These are phyloP conservation scores for Polytolypa hystricis DNA, from an alignment of 2,329 filamentous ascomycete genomes.

Conservation along the genomic window DNA sequence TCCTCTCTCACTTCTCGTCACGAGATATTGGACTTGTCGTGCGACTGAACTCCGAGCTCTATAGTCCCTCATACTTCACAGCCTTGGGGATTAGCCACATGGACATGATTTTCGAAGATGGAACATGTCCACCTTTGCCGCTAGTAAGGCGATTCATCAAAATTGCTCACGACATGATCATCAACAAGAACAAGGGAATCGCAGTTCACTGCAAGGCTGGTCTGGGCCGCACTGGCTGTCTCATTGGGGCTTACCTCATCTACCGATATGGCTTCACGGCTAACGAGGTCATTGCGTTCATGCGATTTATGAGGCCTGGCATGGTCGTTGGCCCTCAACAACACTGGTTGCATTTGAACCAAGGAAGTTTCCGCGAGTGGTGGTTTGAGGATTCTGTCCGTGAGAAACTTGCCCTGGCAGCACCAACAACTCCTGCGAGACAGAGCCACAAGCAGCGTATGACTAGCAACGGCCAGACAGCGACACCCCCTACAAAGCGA, in stretches of 20 bases:
- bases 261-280: conserved; percentile 96
- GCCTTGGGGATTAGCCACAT: conserved; percentile 88
- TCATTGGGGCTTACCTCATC: conserved; percentile 95
- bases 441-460: conserved; percentile 47
- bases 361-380: conserved; percentile 96
- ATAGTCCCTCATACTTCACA: conserved; percentile 95
- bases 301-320: conserved; percentile 97
- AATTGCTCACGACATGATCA: conserved; percentile 89
- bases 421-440: conserved; percentile 43
- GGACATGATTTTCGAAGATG: conserved; percentile 99
- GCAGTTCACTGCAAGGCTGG: conserved; percentile 98
- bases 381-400: conserved; percentile 72
- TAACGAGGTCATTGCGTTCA: conserved; percentile 93
- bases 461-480: conserved; percentile 56
- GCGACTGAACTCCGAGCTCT: conserved; percentile 86
- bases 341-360: conserved; percentile 97
- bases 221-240: conserved; percentile 83
- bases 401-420: conserved; percentile 55
- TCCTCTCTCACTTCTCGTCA: conserved; percentile 76
- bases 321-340: conserved; percentile 99
- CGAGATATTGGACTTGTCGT: conserved; percentile 89
- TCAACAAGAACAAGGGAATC: conserved; percentile 78
- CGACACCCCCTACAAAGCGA: conserved; percentile 76
- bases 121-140: conserved; percentile 79
- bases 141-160: conserved; percentile 94